Evolutionary conservation across 2,329 filamentous ascomycete species (phyloP).

Genomic region (Westerdykella ornata): DNA sequence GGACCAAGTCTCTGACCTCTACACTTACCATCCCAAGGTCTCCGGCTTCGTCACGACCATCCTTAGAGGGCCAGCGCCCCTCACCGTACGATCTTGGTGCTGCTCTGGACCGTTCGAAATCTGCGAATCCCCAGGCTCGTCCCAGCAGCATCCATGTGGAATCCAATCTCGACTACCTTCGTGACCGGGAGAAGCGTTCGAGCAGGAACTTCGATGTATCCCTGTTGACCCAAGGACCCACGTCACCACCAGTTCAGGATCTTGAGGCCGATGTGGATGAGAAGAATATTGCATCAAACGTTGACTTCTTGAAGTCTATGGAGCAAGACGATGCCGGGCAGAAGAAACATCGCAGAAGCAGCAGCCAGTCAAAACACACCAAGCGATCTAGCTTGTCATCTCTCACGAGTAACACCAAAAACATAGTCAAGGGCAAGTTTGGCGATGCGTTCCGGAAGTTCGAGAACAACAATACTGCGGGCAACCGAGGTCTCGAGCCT

Average conservation of each 20-base stretch:
- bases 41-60: constrained; percentile 57
- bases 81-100: constrained; percentile 56
- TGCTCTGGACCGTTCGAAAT: constrained; percentile 52
- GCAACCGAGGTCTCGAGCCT: constrained; percentile 21
- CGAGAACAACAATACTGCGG: constrained; percentile 50
- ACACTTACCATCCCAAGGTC: constrained; percentile 49
- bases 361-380: constrained; percentile 53
- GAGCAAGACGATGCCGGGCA: constrained; percentile 54
- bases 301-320: constrained; percentile 73
- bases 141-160: constrained; percentile 80
- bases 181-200: constrained; percentile 59
- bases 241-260: constrained; percentile 29
- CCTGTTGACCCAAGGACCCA: constrained; percentile 22
- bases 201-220: constrained; percentile 29
- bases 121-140: constrained; percentile 60
- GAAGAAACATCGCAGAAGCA: constrained; percentile 52
- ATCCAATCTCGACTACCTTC: constrained; percentile 73
- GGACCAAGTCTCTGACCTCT: constrained; percentile 47
- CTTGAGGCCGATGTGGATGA: constrained; percentile 48
- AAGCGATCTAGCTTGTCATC: constrained; percentile 69
- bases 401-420: constrained; percentile 68
- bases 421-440: constrained; percentile 78
- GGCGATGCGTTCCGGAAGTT: constrained; percentile 92
- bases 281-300: constrained; percentile 65
- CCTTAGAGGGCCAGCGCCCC: constrained; percentile 64